Evolutionary conservation across 2,329 filamentous ascomycete genomes (phyloP), one percentile per base, ranked within the genome.

Genomic region (Fusarium nodosum): DNA sequence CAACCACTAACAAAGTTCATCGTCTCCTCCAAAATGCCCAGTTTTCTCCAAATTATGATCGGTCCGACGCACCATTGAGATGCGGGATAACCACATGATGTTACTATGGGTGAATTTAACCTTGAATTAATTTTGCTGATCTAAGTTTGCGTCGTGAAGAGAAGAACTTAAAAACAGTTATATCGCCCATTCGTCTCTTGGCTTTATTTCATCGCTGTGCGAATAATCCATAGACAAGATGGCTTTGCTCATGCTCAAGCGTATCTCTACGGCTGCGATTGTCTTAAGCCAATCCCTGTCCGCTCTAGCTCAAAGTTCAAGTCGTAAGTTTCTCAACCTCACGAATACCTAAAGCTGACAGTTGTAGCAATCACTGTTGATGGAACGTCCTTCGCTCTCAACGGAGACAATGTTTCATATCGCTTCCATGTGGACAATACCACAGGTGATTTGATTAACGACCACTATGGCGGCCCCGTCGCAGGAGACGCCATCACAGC

Each of bases 371-470:
- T 89, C 54, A 80, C 79, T 20, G 84, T 85, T 18, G 77, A 86
- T 10, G 86, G 86, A 10, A 84, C 79, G 2, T 84, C 83, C n/a
- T 90, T 90, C 66, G 82, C 86, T 3, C 79, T 90, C 41, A 86
- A 86, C 26, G 87, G 85, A 30, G 78, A 85, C 42, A 80, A 82
- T 61, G 81, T 88, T 36, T 89, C 88, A 8, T 90, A 91, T 72
- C 85, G 86, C 47, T 90, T 91, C 75, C 88, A 90, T 65, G 87
- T 90, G 48, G 86, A 90, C 67, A 79, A 83, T 7, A 75, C 74
- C 13, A 86, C 84, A 0, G 83, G 86, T 13, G 88, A 91, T 54
- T 80, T 91, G 22, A 75, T 87, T 16, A 84, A 85, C 0, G 87
- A 90, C 68, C 88, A 91, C 72, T 91, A 88, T 68, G 89, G 88